Evolutionary conservation across 495 filamentous ascomycete species (phyloP).

Genomic region (Bryoglossum gracile): DNA sequence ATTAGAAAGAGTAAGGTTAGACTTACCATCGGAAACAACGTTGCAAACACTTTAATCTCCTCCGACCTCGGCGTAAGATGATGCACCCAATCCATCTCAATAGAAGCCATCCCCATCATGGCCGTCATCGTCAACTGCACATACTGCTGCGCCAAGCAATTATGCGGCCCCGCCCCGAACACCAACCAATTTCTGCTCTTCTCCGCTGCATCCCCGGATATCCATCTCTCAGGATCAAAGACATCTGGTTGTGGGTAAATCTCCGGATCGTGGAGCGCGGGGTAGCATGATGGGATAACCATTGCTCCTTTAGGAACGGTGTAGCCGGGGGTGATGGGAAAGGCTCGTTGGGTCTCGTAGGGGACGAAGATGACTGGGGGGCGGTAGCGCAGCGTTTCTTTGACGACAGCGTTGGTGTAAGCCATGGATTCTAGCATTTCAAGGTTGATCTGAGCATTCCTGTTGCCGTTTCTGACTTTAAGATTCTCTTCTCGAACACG

Average conservation of each 20-base stretch:
- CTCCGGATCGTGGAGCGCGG: constrained; percentile 90
- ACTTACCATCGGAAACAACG: constrained; percentile 91
- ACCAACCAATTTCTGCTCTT: constrained; percentile 94
- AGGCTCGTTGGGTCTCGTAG: constrained; percentile 87
- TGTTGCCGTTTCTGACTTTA: constrained; percentile 66
- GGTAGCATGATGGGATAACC: constrained; percentile 86
- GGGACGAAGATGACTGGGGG: constrained; percentile 98
- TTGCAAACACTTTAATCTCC: constrained; percentile 97
- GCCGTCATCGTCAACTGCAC: constrained; percentile 79
- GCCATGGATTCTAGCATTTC: constrained; percentile 81
- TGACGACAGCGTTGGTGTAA: constrained; percentile 89
- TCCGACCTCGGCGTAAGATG: constrained; percentile 71
- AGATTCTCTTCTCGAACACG: constrained; percentile 90
- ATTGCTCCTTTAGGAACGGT: constrained; percentile 92
- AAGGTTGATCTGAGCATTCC: constrained; percentile 59
- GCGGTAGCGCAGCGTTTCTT: constrained; percentile 89
- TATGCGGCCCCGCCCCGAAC: constrained; percentile 93
- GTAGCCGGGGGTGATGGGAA: constrained; percentile 83
- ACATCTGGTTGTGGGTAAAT: constrained; percentile 82
- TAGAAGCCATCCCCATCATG: constrained; percentile 87
- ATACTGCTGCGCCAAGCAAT: constrained; percentile 92
- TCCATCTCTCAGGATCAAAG: constrained; percentile 90
- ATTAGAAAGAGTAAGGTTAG: too few relatives aligned
- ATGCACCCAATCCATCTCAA: constrained; percentile 88
- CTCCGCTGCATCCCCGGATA: constrained; percentile 76